Base-by-base conservation (phyloP, 768 basidiomycete genomes). In the Butyriboletus loyo region DNA sequence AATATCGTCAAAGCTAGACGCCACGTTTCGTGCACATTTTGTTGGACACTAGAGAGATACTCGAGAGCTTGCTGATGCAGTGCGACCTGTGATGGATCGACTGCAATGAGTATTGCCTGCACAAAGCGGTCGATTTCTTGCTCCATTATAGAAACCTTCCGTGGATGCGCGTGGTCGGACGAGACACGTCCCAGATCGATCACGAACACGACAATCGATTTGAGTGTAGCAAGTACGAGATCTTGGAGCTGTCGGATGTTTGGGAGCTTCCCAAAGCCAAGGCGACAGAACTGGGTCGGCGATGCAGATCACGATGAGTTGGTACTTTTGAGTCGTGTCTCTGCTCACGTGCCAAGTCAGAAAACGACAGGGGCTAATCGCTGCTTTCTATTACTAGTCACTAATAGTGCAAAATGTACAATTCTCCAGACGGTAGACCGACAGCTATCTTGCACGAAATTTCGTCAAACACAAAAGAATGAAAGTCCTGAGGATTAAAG, bases 21-120 rank as follows among this genome's bases (percentile, higher is more conserved):
- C 93, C 95, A 98, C 19, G 84, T 83, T 57, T 81, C 80, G 55
- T 77, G 75, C 14, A 86, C 78, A 68, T 89, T 89, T 68, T 85
- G 83, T 62, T 90, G 87, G 56, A 97, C 77, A 50, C 78, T 81
- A 27, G 82, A 78, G 30, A 98, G 76, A 69, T 89, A 98, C 50
- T 86, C 83, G 60, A 97, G 76, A 31, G 95, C 95, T 68, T 95
- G 87, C 53, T 85, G 87, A 71, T 94, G 90, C 31, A 96, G 72
- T 25, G 79, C 67, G 50, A 74, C 75, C 69, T 85, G 87, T 14
- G 77, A 73, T 49, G 86, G 87, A 75, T 93, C 87, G 54, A 88
- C 88, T 46, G 93, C 94, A 73, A 96, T 87, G 66, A 80, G 74
- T 71, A 95, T 92, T 43, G 94, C 94, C 72, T 86, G 87, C 17